Conservation (phyloP, 2,329 filamentous ascomycete species). For the Botrytis deweyae region DNA sequence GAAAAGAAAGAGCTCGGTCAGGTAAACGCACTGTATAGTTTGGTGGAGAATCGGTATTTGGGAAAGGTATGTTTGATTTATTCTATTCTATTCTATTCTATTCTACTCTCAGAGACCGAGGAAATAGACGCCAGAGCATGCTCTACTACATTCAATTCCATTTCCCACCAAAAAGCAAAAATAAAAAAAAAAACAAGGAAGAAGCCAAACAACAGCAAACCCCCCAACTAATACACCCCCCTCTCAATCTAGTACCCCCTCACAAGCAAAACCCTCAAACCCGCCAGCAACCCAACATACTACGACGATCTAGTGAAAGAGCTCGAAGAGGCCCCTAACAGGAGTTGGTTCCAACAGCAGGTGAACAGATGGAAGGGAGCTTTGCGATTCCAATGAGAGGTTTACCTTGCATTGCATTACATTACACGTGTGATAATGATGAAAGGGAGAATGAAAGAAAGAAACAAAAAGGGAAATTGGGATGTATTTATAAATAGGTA, state of each 20-base stretch:
- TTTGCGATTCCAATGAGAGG: constrained; percentile 52
- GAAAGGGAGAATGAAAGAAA: neutral
- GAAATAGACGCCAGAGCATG: neutral
- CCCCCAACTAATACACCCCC: neutral
- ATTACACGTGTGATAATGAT: neutral
- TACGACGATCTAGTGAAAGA: constrained; percentile 61
- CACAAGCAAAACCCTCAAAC: constrained; percentile 53
- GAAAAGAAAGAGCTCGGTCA: constrained; percentile 55
- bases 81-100: neutral
- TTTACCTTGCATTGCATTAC: neutral
- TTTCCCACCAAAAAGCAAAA: neutral
- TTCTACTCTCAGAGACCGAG: no score
- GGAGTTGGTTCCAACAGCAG: constrained; percentile 53
- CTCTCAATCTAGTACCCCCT: constrained; percentile 45
- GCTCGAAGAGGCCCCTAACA: constrained; percentile 60
- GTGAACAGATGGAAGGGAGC: constrained; percentile 57
- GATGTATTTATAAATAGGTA: neutral
- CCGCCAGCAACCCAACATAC: constrained; percentile 63
- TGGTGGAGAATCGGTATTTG: constrained; percentile 60
- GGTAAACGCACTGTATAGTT: constrained; percentile 58
- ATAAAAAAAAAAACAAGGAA: constrained; percentile 12
- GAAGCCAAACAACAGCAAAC: no score
- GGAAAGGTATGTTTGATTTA: constrained; percentile 46
- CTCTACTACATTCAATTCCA: neutral
- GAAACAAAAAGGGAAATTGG: neutral